phyloP scores from a whole-genome alignment of 345 rosid species.

The Camelina laxa region DNA sequence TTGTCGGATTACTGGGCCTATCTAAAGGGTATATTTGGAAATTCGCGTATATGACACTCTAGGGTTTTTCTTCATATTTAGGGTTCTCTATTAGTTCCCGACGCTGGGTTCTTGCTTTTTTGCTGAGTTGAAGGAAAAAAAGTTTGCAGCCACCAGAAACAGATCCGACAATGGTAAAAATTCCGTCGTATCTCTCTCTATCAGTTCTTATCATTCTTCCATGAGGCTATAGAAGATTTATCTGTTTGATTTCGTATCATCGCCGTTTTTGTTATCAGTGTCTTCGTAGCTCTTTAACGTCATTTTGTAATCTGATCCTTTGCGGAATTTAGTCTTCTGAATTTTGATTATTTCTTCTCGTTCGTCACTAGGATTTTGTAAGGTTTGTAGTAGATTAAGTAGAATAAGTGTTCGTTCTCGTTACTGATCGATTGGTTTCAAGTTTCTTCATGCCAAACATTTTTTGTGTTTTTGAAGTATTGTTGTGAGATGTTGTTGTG shows the following conservation, averaged over 20 bases:
- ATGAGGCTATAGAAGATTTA: neutral
- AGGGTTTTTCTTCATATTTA: constrained; percentile 39
- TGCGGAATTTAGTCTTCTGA: neutral
- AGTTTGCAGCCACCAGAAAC: constrained; percentile 30
- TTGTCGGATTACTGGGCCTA: constrained; percentile 15
- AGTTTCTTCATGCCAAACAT: neutral
- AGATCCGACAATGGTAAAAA: constrained; percentile 39
- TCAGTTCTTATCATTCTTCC: neutral
- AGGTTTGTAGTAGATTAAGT: neutral
- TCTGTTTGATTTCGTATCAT: neutral
- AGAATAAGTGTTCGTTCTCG: neutral
- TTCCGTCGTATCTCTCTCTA: neutral
- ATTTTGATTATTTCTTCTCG: neutral
- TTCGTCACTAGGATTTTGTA: neutral
- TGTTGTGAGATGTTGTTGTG: neutral
- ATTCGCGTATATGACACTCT: neutral
- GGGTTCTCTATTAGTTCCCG: neutral
- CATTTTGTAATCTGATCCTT: neutral
- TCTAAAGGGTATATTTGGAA: constrained; percentile 26
- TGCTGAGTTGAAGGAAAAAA: neutral
- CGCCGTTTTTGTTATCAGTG: neutral
- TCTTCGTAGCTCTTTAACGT: neutral
- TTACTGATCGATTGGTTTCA: neutral
- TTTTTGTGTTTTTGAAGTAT: neutral
- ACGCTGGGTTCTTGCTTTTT: constrained; percentile 8